Evolutionary conservation across 305 asterid species (phyloP).

Genomic region (Fraxinus baroniana): DNA sequence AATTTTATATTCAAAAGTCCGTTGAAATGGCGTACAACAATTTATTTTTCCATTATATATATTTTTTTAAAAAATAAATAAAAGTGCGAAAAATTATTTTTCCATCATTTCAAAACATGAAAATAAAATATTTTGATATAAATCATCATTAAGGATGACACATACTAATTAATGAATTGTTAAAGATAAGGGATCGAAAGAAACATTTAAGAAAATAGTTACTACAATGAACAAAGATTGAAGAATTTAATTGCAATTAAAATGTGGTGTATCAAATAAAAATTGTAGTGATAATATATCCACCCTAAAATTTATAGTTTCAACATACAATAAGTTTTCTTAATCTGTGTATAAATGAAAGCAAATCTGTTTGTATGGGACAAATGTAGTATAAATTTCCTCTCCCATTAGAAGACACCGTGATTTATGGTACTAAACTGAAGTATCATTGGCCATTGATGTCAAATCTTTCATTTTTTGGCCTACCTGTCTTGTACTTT

Average conservation of each 20-base stretch:
- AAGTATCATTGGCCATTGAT: background rate
- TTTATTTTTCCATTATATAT: no score
- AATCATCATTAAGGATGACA: background rate
- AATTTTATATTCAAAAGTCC: background rate
- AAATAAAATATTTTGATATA: background rate
- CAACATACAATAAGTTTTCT: background rate
- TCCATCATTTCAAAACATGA: background rate
- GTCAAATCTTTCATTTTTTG: background rate
- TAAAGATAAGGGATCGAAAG: background rate
- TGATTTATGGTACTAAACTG: background rate
- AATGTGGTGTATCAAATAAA: background rate
- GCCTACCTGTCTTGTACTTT: conserved; percentile 4
- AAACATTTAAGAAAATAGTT: background rate
- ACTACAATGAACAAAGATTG: background rate
- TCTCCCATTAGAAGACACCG: background rate
- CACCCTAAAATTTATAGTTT: background rate
- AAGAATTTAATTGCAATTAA: no score
- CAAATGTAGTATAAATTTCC: background rate
- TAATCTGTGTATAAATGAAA: background rate
- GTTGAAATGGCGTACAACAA: background rate
- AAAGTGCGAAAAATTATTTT: background rate
- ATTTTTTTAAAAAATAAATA: no score
- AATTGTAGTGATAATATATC: background rate
- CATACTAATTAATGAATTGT: background rate
- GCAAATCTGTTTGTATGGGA: no score